phyloP scores from a whole-genome alignment of 2,329 filamentous ascomycete genomes.

The Colletotrichum sidae region DNA sequence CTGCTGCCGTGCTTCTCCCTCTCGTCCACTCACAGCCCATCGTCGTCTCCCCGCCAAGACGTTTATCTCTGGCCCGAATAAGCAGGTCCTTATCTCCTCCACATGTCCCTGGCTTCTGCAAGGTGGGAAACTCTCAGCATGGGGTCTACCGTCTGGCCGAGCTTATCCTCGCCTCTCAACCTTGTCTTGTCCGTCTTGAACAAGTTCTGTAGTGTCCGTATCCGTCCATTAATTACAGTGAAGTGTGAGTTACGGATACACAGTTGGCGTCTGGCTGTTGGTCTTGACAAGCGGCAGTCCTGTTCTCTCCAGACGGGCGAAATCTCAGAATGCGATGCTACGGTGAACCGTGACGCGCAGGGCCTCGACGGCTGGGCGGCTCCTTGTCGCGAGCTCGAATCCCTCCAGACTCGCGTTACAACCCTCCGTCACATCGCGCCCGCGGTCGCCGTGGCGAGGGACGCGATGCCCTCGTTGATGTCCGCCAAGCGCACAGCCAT shows the following conservation, averaged over 20 bases:
- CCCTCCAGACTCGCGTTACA: too few species aligned
- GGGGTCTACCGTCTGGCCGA: constrained; percentile 14
- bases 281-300: constrained; percentile 18
- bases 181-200: constrained; percentile 8
- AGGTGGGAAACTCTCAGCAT: constrained; percentile 11
- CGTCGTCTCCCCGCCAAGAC: constrained; percentile 34
- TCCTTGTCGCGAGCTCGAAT: too few species aligned
- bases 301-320: constrained; percentile 2
- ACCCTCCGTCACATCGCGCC: too few species aligned
- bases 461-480: neutral
- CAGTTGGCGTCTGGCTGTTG: neutral
- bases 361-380: neutral
- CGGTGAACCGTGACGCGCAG: neutral
- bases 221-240: neutral
- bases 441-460: too few species aligned
- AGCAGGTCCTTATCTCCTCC: constrained; percentile 37
- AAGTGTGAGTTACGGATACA: neutral
- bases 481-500: constrained; percentile 24
- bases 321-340: constrained; percentile 2
- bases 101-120: constrained; percentile 14
- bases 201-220: neutral
- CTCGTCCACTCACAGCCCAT: constrained; percentile 22
- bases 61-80: constrained; percentile 37
- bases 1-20: neutral
- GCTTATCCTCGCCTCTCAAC: constrained; percentile 29